Percentiles rank a stretch among this genome's conserved stretches.
These are phyloP conservation scores for Polyporus arcularius DNA, from an alignment of 768 basidiomycete species.

Conservation along the genomic window DNA sequence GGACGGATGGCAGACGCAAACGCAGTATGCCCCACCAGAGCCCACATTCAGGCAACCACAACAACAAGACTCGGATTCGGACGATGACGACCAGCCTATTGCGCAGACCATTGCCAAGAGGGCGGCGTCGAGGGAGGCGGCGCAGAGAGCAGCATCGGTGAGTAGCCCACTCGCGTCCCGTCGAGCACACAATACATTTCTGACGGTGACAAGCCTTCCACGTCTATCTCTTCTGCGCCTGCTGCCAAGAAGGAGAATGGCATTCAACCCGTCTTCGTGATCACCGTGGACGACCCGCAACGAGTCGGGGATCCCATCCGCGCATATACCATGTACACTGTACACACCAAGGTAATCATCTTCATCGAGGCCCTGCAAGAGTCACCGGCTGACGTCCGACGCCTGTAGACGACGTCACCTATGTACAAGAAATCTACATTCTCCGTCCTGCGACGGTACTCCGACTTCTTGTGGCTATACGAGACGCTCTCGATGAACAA, in stretches of 20 bases:
- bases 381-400: neutral
- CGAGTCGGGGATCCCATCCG: slow-evolving; percentile 96
- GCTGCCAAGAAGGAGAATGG: slow-evolving; percentile 40
- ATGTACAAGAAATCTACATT: slow-evolving; percentile 81
- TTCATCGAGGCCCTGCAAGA: neutral
- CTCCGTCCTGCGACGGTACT: slow-evolving; percentile 95
- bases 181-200: too few relatives aligned
- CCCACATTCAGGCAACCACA: slow-evolving; percentile 16
- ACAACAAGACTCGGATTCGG: slow-evolving; percentile 36
- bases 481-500: slow-evolving; percentile 87
- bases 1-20: slow-evolving; percentile 51
- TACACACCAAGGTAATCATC: slow-evolving; percentile 71
- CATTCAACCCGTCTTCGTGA: slow-evolving; percentile 72
- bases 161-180: neutral
- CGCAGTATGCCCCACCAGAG: slow-evolving; percentile 31
- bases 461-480: slow-evolving; percentile 97
- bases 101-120: slow-evolving; percentile 27
- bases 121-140: slow-evolving; percentile 19
- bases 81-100: slow-evolving; percentile 33
- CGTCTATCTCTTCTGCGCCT: slow-evolving; percentile 5
- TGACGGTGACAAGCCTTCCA: neutral
- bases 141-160: slow-evolving; percentile 16
- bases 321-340: slow-evolving; percentile 94
- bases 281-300: slow-evolving; percentile 96
- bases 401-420: slow-evolving; percentile 75